Percentiles rank a stretch among this genome's conserved stretches.
These are phyloP conservation scores for Wallacemonas rigidus DNA, from an alignment of 208 protist species.

Conservation along the genomic window DNA sequence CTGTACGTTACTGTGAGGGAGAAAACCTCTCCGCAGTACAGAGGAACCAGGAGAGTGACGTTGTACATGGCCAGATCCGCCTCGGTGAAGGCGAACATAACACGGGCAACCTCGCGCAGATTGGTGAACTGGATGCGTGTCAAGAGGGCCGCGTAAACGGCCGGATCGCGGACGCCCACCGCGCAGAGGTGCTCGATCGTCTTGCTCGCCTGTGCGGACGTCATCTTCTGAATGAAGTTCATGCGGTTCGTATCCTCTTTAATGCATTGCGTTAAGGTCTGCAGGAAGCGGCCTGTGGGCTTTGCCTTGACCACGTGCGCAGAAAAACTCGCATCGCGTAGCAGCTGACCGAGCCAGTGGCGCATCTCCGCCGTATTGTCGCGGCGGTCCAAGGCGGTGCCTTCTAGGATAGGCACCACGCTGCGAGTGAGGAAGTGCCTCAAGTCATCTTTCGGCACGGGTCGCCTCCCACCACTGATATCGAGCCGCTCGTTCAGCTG, in stretches of 20 bases:
- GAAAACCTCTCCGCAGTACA: constrained; percentile 80
- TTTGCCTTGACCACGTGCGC: constrained; percentile 57
- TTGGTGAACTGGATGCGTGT: constrained; percentile 60
- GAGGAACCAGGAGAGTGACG: constrained; percentile 60
- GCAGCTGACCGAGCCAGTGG: constrained; percentile 55
- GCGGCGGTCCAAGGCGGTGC: constrained; percentile 61
- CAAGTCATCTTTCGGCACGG: constrained; percentile 40
- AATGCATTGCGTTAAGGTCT: constrained; percentile 59
- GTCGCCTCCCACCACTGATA: constrained; percentile 24
- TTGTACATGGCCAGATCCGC: constrained; percentile 51
- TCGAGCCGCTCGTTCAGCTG: constrained; percentile 71
- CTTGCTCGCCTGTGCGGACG: constrained; percentile 76
- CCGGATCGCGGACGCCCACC: constrained; percentile 53
- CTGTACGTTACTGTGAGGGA: not conserved
- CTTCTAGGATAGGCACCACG: constrained; percentile 71
- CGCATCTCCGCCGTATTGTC: constrained; percentile 54
- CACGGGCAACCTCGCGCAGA: constrained; percentile 64
- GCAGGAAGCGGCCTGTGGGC: constrained; percentile 56
- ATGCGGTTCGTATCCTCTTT: constrained; percentile 66
- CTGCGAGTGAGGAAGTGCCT: constrained; percentile 57
- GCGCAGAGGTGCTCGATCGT: constrained; percentile 67
- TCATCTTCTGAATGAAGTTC: constrained; percentile 77
- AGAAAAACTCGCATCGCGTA: constrained; percentile 77
- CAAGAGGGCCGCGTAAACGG: constrained; percentile 56
- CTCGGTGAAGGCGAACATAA: constrained; percentile 74